Percentiles rank a stretch among this genome's conserved stretches.
These are phyloP conservation scores for Hypoxylon sp. DNA, from an alignment of 2,329 filamentous ascomycete genomes.

Conservation along the genomic window DNA sequence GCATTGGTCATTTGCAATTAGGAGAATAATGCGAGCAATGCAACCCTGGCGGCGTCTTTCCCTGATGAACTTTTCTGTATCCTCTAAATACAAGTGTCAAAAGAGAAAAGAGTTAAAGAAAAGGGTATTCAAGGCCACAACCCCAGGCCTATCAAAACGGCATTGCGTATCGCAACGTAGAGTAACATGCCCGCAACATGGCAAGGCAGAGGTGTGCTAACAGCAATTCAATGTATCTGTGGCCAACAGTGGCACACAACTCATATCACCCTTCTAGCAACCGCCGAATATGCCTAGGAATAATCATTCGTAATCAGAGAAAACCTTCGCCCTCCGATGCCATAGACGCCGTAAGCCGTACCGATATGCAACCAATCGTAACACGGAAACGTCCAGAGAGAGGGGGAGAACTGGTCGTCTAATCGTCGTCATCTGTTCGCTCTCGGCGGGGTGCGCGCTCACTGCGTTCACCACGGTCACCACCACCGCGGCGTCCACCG, in stretches of 20 bases:
- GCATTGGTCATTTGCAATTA: slow-evolving; percentile 13
- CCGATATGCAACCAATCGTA: slow-evolving; percentile 47
- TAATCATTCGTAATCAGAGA: slow-evolving; percentile 26
- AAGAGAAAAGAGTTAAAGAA: neutral
- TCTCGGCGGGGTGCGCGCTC: slow-evolving; percentile 59
- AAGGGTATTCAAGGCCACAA: slow-evolving; percentile 1
- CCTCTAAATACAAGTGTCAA: slow-evolving; percentile 39
- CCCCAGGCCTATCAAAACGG: slow-evolving; percentile 4
- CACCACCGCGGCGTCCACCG: slow-evolving; percentile 51
- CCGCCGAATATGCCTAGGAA: slow-evolving; percentile 1
- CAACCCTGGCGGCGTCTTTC: neutral
- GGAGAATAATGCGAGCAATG: neutral
- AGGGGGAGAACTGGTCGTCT: slow-evolving; percentile 48
- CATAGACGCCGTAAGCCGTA: slow-evolving; percentile 45
- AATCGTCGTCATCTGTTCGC: slow-evolving; percentile 71
- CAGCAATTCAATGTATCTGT: neutral
- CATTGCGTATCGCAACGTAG: slow-evolving; percentile 4
- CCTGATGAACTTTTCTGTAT: slow-evolving; percentile 41
- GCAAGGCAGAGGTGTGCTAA: neutral
- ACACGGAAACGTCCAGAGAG: slow-evolving; percentile 45
- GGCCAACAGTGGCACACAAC: neutral
- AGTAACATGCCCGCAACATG: neutral
- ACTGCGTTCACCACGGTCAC: slow-evolving; percentile 48
- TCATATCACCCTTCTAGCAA: neutral
- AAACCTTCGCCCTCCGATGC: slow-evolving; percentile 50